Conservation (phyloP, 768 basidiomycete genomes). For the Collybia nuda region DNA sequence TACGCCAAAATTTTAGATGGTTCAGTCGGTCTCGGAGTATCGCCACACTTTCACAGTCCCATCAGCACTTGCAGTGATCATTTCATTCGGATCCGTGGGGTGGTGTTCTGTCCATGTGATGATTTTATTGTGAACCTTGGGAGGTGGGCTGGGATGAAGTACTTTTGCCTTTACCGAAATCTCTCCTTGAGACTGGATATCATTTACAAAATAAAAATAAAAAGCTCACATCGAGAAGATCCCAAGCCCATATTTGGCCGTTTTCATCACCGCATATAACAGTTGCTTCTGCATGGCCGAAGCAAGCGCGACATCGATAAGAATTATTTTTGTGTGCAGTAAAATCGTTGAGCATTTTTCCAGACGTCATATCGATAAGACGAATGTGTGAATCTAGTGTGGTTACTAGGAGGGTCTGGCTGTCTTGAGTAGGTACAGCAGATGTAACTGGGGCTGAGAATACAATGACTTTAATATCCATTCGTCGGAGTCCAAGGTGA, state of each 20-base stretch:
- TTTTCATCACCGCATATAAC: constrained; percentile 90
- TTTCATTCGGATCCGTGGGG: constrained; percentile 75
- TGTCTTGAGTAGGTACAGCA: constrained; percentile 76
- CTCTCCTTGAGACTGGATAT: not conserved
- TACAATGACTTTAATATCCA: constrained; percentile 2
- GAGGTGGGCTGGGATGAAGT: constrained; percentile 71
- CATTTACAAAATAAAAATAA: too few species aligned
- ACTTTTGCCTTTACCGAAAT: constrained; percentile 56
- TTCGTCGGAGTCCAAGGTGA: constrained; percentile 26
- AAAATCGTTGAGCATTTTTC: constrained; percentile 85
- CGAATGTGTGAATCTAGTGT: constrained; percentile 85
- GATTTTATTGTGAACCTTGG: constrained; percentile 76
- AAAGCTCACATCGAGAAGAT: constrained; percentile 84
- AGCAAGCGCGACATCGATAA: constrained; percentile 80
- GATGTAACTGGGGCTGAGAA: constrained; percentile 81
- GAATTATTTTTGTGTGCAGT: constrained; percentile 70
- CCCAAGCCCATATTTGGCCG: constrained; percentile 91
- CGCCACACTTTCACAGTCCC: constrained; percentile 92
- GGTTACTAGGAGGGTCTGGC: constrained; percentile 77
- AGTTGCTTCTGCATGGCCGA: constrained; percentile 79
- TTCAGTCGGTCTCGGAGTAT: constrained; percentile 29
- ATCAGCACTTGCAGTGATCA: constrained; percentile 89
- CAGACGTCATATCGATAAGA: constrained; percentile 81
- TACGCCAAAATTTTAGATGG: constrained; percentile 2
- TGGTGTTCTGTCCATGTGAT: constrained; percentile 94